Evolutionary conservation across 2,329 filamentous ascomycete species (phyloP), one percentile per base, ranked within the genome.

Genomic region (Penicillium sp.): DNA sequence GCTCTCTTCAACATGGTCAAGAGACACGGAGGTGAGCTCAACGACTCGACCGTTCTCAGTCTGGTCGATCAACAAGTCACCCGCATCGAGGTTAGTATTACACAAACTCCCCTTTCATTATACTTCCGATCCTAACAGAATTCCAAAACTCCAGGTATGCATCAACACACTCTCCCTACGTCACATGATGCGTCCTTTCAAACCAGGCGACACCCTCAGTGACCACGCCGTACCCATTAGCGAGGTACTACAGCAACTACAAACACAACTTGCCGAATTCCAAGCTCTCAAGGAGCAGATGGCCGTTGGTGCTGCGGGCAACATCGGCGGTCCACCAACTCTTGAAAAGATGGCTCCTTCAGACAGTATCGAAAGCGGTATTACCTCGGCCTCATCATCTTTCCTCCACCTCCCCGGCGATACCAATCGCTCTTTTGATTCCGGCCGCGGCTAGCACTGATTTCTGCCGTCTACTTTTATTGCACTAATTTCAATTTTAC

Each of bases 21-120:
- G 73, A 80, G 82, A 57, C 78, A 87, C 42, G 91, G 90, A 50
- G 91, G 91, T 12, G 92, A 97, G 72, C 85, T 97, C 54, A 91
- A 93, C 29, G 94, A 97, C 80, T 82, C 86, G 53, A 93, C 96
- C 75, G 79, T 97, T 75, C 78, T 96, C 56, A 92, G 91, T 69
- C 91, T 99, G 69, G 84, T 97, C 74, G 93, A 96, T 73, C 93
- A 97, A 72, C 92, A 97, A 82, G 89, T 99, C 66, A 93, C 90
- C 73, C 86, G 94, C 69, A 95, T 99, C 73, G 94, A 99, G 86
- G 92, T 95, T 81, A 77, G 88, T 77, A 45, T 29, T n/a, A 8
- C 25, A 37, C 23, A 2, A 31, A 38, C 50, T 56, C 21, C 19
- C n/a, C 13, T 37, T 55, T 12, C 17, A 1, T 10, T 13, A 38